Evolutionary conservation across 225 moss, liverwort and hornwort genomes (phyloP).

Genomic region (Rhytidiadelphus loreus): DNA sequence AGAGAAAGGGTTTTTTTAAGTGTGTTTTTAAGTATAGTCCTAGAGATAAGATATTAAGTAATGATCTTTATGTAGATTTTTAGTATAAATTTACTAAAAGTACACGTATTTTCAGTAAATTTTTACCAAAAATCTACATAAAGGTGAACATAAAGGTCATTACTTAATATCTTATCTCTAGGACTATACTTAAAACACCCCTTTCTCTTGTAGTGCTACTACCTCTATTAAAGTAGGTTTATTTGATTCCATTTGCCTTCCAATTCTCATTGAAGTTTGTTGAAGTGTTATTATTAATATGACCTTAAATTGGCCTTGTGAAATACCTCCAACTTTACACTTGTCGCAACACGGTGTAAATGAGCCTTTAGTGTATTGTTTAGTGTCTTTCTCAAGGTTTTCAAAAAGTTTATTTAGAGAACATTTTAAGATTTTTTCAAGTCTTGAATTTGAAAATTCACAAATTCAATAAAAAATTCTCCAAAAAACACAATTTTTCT

Average conservation of each 20-base stretch:
- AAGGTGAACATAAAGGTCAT: too few species aligned
- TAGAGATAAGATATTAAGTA: too few species aligned
- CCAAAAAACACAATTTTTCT: neutral
- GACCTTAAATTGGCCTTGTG: accelerated
- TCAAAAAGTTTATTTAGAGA: neutral
- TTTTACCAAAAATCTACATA: too few species aligned
- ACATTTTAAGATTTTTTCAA: neutral
- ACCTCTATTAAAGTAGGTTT: neutral
- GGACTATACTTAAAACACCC: too few species aligned
- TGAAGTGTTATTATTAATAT: neutral
- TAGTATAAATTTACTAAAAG: too few species aligned
- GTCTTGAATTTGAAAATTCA: neutral
- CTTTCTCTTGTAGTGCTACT: too few species aligned
- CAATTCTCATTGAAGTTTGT: accelerated
- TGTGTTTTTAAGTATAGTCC: too few species aligned
- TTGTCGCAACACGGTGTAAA: accelerated
- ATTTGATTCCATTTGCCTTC: neutral
- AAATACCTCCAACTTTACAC: neutral
- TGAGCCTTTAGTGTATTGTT: neutral
- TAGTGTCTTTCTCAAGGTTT: neutral
- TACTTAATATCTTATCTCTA: too few species aligned
- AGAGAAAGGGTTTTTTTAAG: too few species aligned
- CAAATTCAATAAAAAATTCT: neutral
- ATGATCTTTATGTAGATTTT: too few species aligned
- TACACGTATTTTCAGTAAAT: too few species aligned